Conservation (phyloP, 176 grass and related monocot genomes). For the Juncus effusus region DNA sequence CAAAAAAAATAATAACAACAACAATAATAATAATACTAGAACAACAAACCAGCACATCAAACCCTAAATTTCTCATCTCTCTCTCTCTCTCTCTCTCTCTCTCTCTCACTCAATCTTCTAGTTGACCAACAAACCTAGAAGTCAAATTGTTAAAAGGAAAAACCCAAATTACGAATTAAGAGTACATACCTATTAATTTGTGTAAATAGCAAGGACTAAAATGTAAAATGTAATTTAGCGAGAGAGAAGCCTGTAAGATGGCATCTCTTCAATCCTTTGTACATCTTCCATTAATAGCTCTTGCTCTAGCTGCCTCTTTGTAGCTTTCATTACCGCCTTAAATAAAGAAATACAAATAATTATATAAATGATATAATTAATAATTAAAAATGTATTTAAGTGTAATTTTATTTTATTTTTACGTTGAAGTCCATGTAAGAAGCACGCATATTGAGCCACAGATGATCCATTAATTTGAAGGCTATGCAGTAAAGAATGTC, state of each 20-base stretch:
- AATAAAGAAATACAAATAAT: slow-evolving; percentile 13
- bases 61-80: slow-evolving; percentile 5
- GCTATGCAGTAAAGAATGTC: slow-evolving; percentile 93
- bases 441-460: slow-evolving; percentile 90
- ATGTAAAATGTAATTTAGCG: slow-evolving; percentile 53
- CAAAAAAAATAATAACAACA: too few relatives aligned
- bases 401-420: background rate
- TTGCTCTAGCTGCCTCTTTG: slow-evolving; percentile 62
- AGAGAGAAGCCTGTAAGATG: slow-evolving; percentile 60
- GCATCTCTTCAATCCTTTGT: slow-evolving; percentile 75
- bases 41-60: slow-evolving; percentile 3
- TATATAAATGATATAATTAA: slow-evolving; percentile 2
- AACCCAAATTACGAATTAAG: slow-evolving; percentile 23
- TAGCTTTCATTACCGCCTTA: slow-evolving; percentile 82
- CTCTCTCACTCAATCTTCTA: slow-evolving; percentile 29
- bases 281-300: slow-evolving; percentile 80
- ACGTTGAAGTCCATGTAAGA: slow-evolving; percentile 97
- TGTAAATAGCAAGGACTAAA: slow-evolving; percentile 27
- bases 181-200: slow-evolving; percentile 30
- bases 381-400: too few relatives aligned
- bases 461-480: slow-evolving; percentile 90
- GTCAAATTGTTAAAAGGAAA: slow-evolving; percentile 16
- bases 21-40: too few relatives aligned
- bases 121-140: slow-evolving; percentile 26
- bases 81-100: background rate